Evolutionary conservation across 1,284 basidiomycete genomes (phyloP).

Genomic region (Leccinum fuscescens): DNA sequence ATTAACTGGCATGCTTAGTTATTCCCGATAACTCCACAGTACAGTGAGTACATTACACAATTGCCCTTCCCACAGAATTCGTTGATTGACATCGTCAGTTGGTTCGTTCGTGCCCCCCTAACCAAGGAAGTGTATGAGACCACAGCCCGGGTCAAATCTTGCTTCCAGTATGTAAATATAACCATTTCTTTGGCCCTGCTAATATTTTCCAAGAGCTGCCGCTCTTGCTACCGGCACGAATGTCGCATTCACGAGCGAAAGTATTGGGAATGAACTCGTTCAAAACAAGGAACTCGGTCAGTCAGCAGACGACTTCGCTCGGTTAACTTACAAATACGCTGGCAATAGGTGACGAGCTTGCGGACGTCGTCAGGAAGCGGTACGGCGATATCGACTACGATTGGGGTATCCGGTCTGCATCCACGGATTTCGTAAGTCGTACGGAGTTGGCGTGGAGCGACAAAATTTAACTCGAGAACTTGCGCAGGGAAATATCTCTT

Average conservation of each 20-base stretch:
- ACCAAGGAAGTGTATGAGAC: slow-evolving; percentile 57
- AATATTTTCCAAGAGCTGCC: slow-evolving; percentile 18
- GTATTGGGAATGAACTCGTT: slow-evolving; percentile 55
- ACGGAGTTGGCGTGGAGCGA: not conserved
- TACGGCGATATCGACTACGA: slow-evolving; percentile 53
- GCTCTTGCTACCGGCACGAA: slow-evolving; percentile 65
- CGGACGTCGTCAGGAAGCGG: slow-evolving; percentile 47
- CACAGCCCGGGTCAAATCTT: slow-evolving; percentile 58
- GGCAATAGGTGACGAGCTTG: slow-evolving; percentile 52
- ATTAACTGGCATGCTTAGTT: slow-evolving; percentile 41
- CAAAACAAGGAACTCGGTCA: slow-evolving; percentile 62
- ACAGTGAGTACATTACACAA: slow-evolving; percentile 36
- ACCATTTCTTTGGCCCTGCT: not conserved
- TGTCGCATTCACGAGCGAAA: slow-evolving; percentile 44
- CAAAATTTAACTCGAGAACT: not conserved
- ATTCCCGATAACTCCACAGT: slow-evolving; percentile 78
- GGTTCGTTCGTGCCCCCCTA: slow-evolving; percentile 68
- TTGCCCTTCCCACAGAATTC: not conserved
- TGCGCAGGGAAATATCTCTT: slow-evolving; percentile 59
- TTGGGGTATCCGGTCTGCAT: slow-evolving; percentile 57
- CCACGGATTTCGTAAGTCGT: slow-evolving; percentile 60
- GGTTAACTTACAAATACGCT: not conserved
- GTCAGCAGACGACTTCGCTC: not conserved
- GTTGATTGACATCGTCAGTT: slow-evolving; percentile 37
- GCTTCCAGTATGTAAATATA: slow-evolving; percentile 60